Percentiles rank a stretch among this genome's conserved stretches.
These are phyloP conservation scores for Nitzschia palea DNA, from an alignment of 108 stramenopile species.

Conservation along the genomic window DNA sequence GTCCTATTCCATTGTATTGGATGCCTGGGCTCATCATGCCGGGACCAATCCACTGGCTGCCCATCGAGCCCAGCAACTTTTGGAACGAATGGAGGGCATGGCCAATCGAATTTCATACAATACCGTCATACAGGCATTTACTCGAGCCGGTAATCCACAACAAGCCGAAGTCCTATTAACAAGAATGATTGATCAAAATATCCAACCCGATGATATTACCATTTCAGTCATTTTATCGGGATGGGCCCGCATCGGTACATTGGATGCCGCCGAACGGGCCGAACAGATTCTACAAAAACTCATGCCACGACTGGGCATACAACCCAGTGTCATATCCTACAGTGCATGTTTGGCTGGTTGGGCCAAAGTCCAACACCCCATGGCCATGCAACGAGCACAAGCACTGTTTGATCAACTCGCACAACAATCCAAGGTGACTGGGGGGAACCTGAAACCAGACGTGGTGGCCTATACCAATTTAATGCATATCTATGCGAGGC, in stretches of 20 bases:
- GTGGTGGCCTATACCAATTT: conserved; percentile 49
- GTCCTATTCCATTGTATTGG: conserved; percentile 70
- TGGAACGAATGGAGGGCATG: conserved; percentile 38
- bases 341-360: conserved; percentile 44
- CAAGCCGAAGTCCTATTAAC: conserved; percentile 35
- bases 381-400: conserved; percentile 33
- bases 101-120: conserved; percentile 71
- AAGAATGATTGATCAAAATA: conserved; percentile 25
- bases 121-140: conserved; percentile 53
- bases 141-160: conserved; percentile 19
- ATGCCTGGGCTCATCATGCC: conserved; percentile 51
- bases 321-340: conserved; percentile 53
- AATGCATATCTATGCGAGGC: conserved; percentile 28
- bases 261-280: conserved; percentile 33
- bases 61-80: conserved; percentile 53
- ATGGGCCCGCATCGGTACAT: conserved; percentile 54
- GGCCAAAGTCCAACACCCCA: conserved; percentile 22
- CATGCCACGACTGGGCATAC: conserved; percentile 38
- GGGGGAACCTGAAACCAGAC: conserved; percentile 35
- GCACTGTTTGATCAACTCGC: conserved; percentile 32
- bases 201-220: conserved; percentile 20
- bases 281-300: conserved; percentile 40
- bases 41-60: conserved; percentile 37
- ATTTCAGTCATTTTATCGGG: conserved; percentile 40
- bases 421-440: neutral